Evolutionary conservation across 257 asterid species (phyloP).

Genomic region (Voacanga thouarsii): DNA sequence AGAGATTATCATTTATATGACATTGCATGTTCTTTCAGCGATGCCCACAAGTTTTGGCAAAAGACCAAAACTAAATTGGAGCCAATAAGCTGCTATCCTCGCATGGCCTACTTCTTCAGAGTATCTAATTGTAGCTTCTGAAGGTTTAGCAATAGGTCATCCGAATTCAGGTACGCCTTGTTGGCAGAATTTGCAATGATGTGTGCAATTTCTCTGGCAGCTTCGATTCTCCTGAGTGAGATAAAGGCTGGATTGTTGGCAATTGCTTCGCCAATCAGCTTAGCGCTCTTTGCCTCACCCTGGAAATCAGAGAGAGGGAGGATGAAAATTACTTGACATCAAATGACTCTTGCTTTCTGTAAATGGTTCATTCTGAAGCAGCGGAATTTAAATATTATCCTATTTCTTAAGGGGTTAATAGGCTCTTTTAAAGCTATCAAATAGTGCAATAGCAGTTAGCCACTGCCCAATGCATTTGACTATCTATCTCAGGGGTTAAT

Average conservation of each 20-base stretch:
- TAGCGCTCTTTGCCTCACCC: slow-evolving; percentile 99
- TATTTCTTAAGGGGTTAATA: background rate
- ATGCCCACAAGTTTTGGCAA: background rate
- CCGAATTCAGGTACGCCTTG: slow-evolving; percentile 76
- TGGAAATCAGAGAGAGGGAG: slow-evolving; percentile 23
- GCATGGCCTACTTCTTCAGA: slow-evolving; percentile 26
- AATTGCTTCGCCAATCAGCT: slow-evolving; percentile 85
- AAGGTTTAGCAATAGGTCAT: slow-evolving; percentile 82
- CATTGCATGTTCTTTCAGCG: background rate
- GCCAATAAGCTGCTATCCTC: background rate
- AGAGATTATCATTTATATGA: background rate
- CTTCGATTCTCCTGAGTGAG: slow-evolving; percentile 87
- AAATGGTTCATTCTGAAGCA: background rate
- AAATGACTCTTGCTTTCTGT: background rate
- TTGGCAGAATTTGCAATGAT: slow-evolving; percentile 59
- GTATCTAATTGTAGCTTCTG: slow-evolving; percentile 42
- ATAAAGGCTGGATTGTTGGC: slow-evolving; percentile 86
- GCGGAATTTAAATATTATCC: background rate
- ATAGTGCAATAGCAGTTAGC: background rate
- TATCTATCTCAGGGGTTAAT: no score
- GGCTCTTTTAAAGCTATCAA: background rate
- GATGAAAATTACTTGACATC: background rate
- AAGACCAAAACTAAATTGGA: background rate
- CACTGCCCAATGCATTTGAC: background rate
- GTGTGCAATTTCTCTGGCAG: slow-evolving; percentile 76